phyloP scores from a whole-genome alignment of 768 basidiomycete species.

The Podaxis sp. region DNA sequence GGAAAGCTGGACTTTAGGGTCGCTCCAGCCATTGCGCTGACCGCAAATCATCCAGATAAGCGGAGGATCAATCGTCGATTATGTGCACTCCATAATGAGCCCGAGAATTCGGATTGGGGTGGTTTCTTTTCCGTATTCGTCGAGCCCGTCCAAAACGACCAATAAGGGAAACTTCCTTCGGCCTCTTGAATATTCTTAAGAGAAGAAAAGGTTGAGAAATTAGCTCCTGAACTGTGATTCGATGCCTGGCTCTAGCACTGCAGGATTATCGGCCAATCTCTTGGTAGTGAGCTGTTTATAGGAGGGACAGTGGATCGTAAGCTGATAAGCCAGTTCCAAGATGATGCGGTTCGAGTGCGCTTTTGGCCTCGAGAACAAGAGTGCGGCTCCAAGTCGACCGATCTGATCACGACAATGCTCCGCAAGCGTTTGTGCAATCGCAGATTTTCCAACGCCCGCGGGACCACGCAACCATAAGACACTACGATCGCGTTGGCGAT shows the following conservation, averaged over 20 bases:
- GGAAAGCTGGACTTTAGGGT: background rate
- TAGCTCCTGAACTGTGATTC: background rate
- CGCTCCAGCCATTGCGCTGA: background rate
- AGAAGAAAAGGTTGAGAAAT: background rate
- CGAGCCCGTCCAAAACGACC: background rate
- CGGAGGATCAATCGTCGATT: background rate
- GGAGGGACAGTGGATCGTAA: background rate
- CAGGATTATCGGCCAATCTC: background rate
- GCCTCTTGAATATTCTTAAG: background rate
- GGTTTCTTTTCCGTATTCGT: background rate
- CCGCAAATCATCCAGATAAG: background rate
- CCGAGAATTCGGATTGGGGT: background rate
- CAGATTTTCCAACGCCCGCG: constrained; percentile 4
- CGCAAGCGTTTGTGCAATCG: background rate
- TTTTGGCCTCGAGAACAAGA: background rate
- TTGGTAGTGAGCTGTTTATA: background rate
- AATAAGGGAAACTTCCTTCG: background rate
- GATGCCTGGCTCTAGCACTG: background rate
- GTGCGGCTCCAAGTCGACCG: constrained; percentile 1
- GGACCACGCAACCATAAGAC: background rate
- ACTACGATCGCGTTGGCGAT: background rate
- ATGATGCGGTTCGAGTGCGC: background rate
- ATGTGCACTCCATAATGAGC: background rate
- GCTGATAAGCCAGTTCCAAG: background rate
- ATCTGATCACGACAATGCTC: background rate